A percentile compares a stretch with the other conserved stretches of the same genome.
phyloP scores from a whole-genome alignment of 768 basidiomycete species.

The Mycena crocata region DNA sequence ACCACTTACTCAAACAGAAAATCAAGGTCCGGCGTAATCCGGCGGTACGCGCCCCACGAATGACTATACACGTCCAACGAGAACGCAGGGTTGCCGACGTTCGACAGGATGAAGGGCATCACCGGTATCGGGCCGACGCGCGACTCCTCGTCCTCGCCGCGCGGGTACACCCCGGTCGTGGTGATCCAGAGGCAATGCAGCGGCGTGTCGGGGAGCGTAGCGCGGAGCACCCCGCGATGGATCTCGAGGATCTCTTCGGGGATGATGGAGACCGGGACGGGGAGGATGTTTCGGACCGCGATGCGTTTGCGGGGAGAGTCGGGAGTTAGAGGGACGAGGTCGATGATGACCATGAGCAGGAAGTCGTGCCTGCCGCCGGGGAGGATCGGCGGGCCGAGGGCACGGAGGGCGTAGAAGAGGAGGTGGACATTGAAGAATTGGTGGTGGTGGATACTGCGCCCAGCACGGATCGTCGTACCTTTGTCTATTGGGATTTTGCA shows the following conservation, averaged over 20 bases:
- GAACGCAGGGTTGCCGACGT: not conserved
- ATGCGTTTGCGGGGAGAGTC: not conserved
- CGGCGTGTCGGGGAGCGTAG: not conserved
- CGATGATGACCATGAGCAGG: constrained; percentile 12
- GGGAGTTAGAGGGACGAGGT: constrained; percentile 1
- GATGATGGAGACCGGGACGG: constrained; percentile 8
- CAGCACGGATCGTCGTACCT: not conserved
- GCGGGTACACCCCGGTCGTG: constrained; percentile 5
- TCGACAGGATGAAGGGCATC: not conserved
- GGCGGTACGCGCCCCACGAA: not conserved
- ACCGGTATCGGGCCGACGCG: constrained; percentile 2
- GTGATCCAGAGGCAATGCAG: constrained; percentile 19
- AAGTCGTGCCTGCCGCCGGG: constrained; percentile 6
- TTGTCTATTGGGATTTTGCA: not conserved
- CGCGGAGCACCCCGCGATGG: not conserved
- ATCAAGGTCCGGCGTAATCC: constrained; percentile 9
- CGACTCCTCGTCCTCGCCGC: constrained; percentile 1
- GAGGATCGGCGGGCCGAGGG: constrained; percentile 11
- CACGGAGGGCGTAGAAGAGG: not conserved
- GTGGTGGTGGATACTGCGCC: constrained; percentile 15
- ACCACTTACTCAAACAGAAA: constrained; percentile 12
- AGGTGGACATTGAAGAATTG: constrained; percentile 17
- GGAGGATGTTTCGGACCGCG: constrained; percentile 6
- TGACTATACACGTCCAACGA: constrained; percentile 15
- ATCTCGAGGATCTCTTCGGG: constrained; percentile 2